phyloP scores from a whole-genome alignment of 345 rosid species.

The Combretum micranthum region DNA sequence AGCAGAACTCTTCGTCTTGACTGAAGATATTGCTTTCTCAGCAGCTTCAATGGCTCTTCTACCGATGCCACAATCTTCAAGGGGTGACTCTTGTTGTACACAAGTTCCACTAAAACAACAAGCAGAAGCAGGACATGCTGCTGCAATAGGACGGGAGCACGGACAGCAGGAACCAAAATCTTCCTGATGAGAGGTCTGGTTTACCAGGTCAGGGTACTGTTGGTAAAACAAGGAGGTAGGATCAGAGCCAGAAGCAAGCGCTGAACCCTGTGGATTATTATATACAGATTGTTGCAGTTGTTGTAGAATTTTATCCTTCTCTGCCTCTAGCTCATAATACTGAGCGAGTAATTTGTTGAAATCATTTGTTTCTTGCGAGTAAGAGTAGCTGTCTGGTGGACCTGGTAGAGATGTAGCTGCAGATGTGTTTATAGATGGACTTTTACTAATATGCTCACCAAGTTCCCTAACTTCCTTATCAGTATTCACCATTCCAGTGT shows the following conservation, averaged over 20 bases:
- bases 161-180: conserved; percentile 31
- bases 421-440: conserved; percentile 9
- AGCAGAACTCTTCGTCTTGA: conserved; percentile 15
- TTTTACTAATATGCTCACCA: conserved; percentile 15
- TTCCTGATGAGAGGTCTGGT: conserved; percentile 20
- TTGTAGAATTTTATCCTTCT: conserved; percentile 40
- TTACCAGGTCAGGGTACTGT: conserved; percentile 16
- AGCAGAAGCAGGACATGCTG: conserved; percentile 28
- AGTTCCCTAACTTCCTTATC: conserved; percentile 11
- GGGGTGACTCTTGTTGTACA: conserved; percentile 12
- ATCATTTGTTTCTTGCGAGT: conserved; percentile 25
- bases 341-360: conserved; percentile 40
- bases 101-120: conserved; percentile 22
- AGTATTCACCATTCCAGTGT: conserved; percentile 4
- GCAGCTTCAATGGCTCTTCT: conserved; percentile 50
- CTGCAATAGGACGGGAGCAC: conserved; percentile 20
- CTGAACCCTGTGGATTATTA: conserved; percentile 29
- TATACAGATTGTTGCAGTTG: conserved; percentile 37
- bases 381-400: conserved; percentile 7
- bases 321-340: conserved; percentile 59
- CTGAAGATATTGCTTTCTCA: conserved; percentile 43
- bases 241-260: conserved; percentile 22
- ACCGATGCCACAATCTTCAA: conserved; percentile 20
- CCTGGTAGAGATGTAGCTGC: conserved; percentile 12
- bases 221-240: conserved; percentile 22